A percentile compares a stretch with the other conserved stretches of the same genome.
Evolutionary conservation across 768 basidiomycete species (phyloP).

Genomic region (Termitomyces sp.): DNA sequence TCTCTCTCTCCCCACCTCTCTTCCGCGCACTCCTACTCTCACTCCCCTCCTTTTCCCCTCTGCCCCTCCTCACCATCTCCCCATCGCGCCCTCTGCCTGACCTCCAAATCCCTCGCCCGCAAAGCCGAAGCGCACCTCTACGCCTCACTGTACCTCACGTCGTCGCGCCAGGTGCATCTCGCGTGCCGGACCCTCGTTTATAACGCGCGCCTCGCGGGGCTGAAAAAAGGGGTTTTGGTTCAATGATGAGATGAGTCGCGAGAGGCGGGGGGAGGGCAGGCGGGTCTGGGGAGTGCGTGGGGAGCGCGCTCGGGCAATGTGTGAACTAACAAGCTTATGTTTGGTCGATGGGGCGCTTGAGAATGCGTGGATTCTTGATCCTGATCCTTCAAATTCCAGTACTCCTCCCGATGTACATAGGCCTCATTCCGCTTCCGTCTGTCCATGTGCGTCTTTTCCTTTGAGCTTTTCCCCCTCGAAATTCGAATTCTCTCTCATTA

Average conservation of each 20-base stretch:
- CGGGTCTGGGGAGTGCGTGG: background rate
- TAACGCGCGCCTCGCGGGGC: background rate
- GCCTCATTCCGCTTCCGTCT: slow-evolving; percentile 26
- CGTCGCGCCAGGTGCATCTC: background rate
- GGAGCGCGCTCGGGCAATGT: background rate
- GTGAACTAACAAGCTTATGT: background rate
- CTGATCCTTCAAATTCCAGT: slow-evolving; percentile 31
- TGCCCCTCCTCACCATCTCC: no score
- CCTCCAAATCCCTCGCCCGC: background rate
- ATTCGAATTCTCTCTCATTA: no score
- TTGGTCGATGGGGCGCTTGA: background rate
- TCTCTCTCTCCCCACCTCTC: no score
- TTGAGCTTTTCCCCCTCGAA: no score
- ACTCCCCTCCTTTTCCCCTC: no score
- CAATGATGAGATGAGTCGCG: background rate
- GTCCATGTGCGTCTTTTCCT: slow-evolving; percentile 17
- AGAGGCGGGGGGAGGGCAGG: background rate
- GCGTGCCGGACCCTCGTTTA: background rate
- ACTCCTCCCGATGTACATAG: slow-evolving; percentile 24
- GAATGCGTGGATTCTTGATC: background rate
- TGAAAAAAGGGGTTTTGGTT: background rate
- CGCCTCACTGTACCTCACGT: background rate
- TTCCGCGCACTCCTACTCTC: no score
- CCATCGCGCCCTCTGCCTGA: background rate
- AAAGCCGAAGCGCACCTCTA: background rate